Base-by-base conservation (phyloP, 192 early-diverging fungal species). In the Rhizophagus sp. region DNA sequence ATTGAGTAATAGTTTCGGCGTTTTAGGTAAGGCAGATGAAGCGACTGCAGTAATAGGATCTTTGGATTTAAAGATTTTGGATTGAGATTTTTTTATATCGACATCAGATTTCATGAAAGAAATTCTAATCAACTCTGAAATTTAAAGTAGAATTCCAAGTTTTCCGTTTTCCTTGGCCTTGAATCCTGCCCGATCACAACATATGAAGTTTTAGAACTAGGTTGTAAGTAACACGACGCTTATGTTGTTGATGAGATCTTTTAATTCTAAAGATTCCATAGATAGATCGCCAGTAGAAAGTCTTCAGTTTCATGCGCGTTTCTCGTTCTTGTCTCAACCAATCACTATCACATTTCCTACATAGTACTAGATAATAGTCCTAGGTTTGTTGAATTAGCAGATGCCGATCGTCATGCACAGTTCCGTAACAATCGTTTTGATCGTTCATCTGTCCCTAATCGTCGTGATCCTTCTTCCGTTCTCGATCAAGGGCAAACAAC, bases 161-260 rank as follows among this genome's bases (percentile, higher is more conserved):
- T 92, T 96, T 33, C 88, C 12, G 92, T 81, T 82, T 99, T 99
- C 65, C 89, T 90, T 62, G 88, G 89, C 10, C 98, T 97, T 19
- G 95, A 89, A 67, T 96, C 96, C 27, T 92, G 89, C 22, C 98
- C 98, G 15, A 94, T 89, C 1, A 99, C 90, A 22, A 98, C 83
- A 80, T 91, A 98, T 0, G 90, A 89, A 1, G 98, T 98, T 81
- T 30, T 95, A n/a, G 91, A 90, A 80, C 94, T 95, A 30, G 93
- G 89, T 0, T 88, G 84, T 12, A 87, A 0, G 95, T 97, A 13
- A 97, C 89, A 44, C 92, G 87, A 88, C 94, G 96, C 74, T 94
- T 95, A 83, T 96, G 94, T 3, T 93, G 87, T 84, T 95, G 25
- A 97, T 91, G 25, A 98, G 83, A 84, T 97, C 94, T 30, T 84